These are phyloP conservation scores for Vanilla planifolia DNA, from an alignment of 106 monocot species.

Conservation along the genomic window DNA sequence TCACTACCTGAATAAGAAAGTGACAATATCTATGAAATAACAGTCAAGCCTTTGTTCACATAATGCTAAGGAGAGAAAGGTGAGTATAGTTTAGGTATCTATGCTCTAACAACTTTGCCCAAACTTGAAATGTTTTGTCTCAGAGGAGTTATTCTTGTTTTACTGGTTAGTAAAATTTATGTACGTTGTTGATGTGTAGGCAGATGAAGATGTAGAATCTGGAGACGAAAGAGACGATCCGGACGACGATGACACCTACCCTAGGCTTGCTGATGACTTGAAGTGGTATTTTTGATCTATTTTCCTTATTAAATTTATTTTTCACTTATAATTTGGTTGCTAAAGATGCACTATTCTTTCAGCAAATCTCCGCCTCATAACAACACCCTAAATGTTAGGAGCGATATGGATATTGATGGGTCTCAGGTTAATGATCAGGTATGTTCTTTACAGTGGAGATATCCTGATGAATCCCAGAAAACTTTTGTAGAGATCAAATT, in stretches of 20 bases:
- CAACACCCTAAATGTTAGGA: not conserved
- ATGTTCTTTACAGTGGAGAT: no score
- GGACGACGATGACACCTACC: conserved; percentile 27
- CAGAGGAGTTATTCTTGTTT: not conserved
- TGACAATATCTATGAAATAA: no score
- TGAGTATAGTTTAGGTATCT: no score
- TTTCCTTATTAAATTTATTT: not conserved
- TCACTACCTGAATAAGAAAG: no score
- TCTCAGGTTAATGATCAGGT: not conserved
- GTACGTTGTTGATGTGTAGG: conserved; percentile 14
- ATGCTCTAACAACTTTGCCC: not conserved
- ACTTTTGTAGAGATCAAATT: no score
- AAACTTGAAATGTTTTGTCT: not conserved
- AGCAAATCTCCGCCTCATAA: not conserved
- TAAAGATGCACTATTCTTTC: not conserved
- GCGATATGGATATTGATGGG: not conserved
- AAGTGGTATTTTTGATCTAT: conserved; percentile 1
- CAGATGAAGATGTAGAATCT: conserved; percentile 29
- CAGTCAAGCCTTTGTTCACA: not conserved
- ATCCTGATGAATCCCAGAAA: no score
- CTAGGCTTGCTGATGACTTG: not conserved
- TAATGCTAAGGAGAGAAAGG: not conserved
- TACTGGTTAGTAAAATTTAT: not conserved
- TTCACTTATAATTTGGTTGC: not conserved
- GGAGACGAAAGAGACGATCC: conserved; percentile 31